Evolutionary conservation across 2,329 filamentous ascomycete genomes (phyloP).

Genomic region (Catunica adiposa): DNA sequence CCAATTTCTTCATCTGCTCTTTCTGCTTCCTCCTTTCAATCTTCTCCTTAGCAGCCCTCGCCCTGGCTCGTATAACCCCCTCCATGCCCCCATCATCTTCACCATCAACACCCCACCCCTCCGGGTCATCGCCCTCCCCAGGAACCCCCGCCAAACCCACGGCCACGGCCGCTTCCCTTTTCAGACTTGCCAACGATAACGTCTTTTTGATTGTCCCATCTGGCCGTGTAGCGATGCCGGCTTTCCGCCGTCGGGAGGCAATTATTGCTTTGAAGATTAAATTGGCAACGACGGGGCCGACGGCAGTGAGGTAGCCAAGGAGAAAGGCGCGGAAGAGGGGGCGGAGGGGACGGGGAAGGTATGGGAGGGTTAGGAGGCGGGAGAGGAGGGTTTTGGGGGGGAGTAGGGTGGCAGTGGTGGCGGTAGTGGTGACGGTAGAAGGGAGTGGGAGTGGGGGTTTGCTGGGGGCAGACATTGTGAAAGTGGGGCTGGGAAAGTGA

Average conservation of each 20-base stretch:
- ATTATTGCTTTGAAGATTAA: constrained; percentile 35
- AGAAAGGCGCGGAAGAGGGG: constrained; percentile 43
- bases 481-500: neutral
- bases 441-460: neutral
- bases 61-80: neutral
- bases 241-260: constrained; percentile 15
- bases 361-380: constrained; percentile 16
- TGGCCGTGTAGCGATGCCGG: neutral
- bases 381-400: constrained; percentile 10
- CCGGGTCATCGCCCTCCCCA: neutral
- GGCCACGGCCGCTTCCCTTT: neutral
- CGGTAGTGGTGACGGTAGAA: neutral
- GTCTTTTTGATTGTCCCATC: neutral
- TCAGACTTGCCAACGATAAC: neutral
- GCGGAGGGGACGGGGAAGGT: constrained; percentile 33
- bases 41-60: neutral
- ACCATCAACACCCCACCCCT: neutral
- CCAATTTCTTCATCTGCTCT: neutral
- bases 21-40: neutral
- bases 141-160: neutral
- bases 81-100: neutral
- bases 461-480: neutral
- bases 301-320: constrained; percentile 42
- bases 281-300: constrained; percentile 38
- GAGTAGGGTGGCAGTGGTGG: neutral